phyloP scores from a whole-genome alignment of 2,329 filamentous ascomycete genomes.

The Aspergillus hiratsukae region DNA sequence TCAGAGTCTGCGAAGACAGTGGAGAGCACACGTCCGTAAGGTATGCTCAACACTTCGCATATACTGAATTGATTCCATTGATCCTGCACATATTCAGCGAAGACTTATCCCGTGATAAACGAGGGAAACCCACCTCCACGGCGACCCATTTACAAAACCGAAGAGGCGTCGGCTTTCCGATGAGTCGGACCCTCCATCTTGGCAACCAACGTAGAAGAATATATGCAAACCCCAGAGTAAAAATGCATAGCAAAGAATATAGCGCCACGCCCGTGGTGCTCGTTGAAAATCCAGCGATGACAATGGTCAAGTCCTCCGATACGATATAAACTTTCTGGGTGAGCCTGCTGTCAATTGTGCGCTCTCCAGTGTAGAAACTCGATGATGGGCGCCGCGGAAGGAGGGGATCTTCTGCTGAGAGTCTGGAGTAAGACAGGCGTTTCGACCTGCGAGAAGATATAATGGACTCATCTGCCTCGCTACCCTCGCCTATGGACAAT shows the following conservation, averaged over 20 bases:
- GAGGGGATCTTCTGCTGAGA: slow-evolving; percentile 54
- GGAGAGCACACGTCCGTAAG: slow-evolving; percentile 59
- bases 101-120: background rate
- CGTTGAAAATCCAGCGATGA: slow-evolving; percentile 85
- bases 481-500: slow-evolving; percentile 36
- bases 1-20: slow-evolving; percentile 52
- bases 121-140: slow-evolving; percentile 60
- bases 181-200: slow-evolving; percentile 72
- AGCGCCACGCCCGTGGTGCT: slow-evolving; percentile 62
- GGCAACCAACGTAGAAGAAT: slow-evolving; percentile 87
- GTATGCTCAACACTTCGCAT: slow-evolving; percentile 60
- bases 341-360: slow-evolving; percentile 57
- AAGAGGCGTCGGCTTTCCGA: slow-evolving; percentile 66
- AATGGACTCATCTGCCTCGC: slow-evolving; percentile 33
- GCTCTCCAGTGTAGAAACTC: slow-evolving; percentile 62
- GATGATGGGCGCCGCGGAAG: slow-evolving; percentile 68
- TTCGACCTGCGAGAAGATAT: slow-evolving; percentile 29
- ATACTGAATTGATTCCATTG: slow-evolving; percentile 91
- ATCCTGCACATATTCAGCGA: slow-evolving; percentile 53
- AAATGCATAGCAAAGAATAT: slow-evolving; percentile 66
- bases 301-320: slow-evolving; percentile 91
- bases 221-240: slow-evolving; percentile 74
- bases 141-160: slow-evolving; percentile 84
- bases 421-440: slow-evolving; percentile 34
- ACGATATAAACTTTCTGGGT: slow-evolving; percentile 91